These are phyloP conservation scores for Penicillium sclerotigenum DNA, from an alignment of 2,329 filamentous ascomycete genomes.

Conservation along the genomic window DNA sequence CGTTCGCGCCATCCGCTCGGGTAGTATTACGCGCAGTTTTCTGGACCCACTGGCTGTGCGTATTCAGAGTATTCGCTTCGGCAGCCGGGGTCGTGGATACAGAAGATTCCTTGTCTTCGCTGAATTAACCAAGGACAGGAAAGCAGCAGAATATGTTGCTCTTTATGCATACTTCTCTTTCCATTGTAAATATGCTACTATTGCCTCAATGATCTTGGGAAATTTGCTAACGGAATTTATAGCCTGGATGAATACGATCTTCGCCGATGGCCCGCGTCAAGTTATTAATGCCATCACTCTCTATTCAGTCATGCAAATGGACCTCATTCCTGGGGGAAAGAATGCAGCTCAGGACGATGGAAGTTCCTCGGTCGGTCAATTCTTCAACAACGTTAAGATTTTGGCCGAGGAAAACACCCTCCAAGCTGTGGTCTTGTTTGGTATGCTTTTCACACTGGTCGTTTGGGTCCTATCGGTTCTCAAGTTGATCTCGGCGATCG, in stretches of 20 bases:
- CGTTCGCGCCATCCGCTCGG: constrained; percentile 73
- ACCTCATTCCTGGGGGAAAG: constrained; percentile 63
- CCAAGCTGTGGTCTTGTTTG: constrained; percentile 77
- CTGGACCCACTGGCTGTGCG: constrained; percentile 82
- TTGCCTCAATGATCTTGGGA: background rate
- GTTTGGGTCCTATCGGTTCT: constrained; percentile 84
- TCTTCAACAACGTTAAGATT: constrained; percentile 76
- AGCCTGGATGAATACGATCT: constrained; percentile 83
- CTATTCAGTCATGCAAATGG: constrained; percentile 74
- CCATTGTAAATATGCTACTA: constrained; percentile 47
- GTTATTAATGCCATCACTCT: constrained; percentile 87
- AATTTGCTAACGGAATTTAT: constrained; percentile 21
- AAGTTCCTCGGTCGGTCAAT: constrained; percentile 65
- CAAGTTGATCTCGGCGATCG: constrained; percentile 65
- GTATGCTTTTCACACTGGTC: constrained; percentile 88
- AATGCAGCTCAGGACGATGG: constrained; percentile 52
- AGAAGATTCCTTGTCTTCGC: constrained; percentile 89
- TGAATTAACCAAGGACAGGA: constrained; percentile 84
- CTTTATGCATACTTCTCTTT: constrained; percentile 87
- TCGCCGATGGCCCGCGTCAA: constrained; percentile 90
- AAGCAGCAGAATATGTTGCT: constrained; percentile 84
- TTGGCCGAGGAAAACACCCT: constrained; percentile 71
- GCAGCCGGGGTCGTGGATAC: constrained; percentile 70
- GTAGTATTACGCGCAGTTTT: constrained; percentile 87
- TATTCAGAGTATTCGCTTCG: constrained; percentile 76